A percentile compares a stretch with the other conserved stretches of the same genome.
phyloP scores from a whole-genome alignment of 1,284 basidiomycete species.

The Stygiomarasmius scandens region DNA sequence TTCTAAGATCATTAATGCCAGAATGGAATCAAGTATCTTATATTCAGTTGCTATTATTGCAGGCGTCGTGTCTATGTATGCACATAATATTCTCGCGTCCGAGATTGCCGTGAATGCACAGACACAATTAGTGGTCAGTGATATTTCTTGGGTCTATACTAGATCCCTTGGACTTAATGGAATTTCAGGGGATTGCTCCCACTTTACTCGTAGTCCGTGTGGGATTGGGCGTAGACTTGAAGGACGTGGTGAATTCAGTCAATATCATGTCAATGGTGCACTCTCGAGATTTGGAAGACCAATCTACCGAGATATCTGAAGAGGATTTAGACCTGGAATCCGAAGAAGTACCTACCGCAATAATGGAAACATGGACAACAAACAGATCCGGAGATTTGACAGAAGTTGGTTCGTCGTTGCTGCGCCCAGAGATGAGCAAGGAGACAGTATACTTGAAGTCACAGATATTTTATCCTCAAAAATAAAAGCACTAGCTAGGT shows the following conservation, averaged over 20 bases:
- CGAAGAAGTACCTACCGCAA: no score
- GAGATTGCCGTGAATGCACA: neutral
- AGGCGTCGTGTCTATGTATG: neutral
- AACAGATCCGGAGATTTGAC: no score
- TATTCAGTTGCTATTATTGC: neutral
- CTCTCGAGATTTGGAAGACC: neutral
- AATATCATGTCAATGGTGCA: conserved; percentile 1
- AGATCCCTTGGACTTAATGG: neutral
- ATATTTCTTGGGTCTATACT: neutral
- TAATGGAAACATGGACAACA: no score
- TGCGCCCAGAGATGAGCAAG: no score
- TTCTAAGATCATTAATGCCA: neutral
- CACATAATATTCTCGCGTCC: neutral
- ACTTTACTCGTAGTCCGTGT: conserved; percentile 6
- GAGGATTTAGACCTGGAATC: no score
- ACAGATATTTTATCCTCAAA: no score
- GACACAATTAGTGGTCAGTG: conserved; percentile 8
- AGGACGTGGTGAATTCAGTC: conserved; percentile 1
- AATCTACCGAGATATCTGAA: no score
- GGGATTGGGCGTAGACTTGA: conserved; percentile 1
- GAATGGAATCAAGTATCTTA: neutral
- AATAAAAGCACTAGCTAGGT: no score
- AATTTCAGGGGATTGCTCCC: conserved; percentile 4
- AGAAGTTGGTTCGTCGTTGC: no score
- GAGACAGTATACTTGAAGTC: no score